Evolutionary conservation across 2,329 filamentous ascomycete species (phyloP).

Genomic region (Fusarium dlaminii): DNA sequence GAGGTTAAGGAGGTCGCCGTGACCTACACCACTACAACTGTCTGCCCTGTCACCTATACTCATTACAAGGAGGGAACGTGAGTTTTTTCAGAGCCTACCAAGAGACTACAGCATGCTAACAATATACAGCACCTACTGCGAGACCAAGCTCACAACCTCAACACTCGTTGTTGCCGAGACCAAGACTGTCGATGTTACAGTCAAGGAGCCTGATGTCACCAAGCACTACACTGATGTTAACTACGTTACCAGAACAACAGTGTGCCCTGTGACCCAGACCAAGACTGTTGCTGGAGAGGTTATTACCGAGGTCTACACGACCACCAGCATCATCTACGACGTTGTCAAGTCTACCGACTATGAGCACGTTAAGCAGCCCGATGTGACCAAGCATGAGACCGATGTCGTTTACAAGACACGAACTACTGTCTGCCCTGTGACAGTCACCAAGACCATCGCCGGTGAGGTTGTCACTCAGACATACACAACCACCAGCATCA

Average conservation of each 20-base stretch:
- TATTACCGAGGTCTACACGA: conserved; percentile 42
- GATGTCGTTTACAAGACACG: conserved; percentile 53
- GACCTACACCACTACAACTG: conserved; percentile 55
- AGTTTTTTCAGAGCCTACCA: conserved; percentile 35
- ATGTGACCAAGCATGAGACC: conserved; percentile 45
- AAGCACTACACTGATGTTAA: conserved; percentile 47
- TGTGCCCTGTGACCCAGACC: conserved; percentile 55
- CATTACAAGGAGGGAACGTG: conserved; percentile 52
- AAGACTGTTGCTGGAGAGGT: conserved; percentile 45
- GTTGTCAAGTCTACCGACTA: conserved; percentile 46
- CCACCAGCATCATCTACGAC: conserved; percentile 43
- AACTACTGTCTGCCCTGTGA: conserved; percentile 57
- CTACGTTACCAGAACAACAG: conserved; percentile 55
- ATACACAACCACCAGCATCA: too few species aligned
- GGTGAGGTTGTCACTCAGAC: conserved; percentile 51
- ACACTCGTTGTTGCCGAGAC: conserved; percentile 55
- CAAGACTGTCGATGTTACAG: conserved; percentile 50
- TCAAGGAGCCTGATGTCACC: conserved; percentile 47
- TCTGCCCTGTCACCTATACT: conserved; percentile 58
- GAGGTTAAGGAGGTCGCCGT: conserved; percentile 35
- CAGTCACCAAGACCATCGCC: conserved; percentile 47
- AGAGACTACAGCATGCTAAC: conserved; percentile 20
- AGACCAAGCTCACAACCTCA: conserved; percentile 55
- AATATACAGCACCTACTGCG: conserved; percentile 50
- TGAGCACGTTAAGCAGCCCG: conserved; percentile 50